A percentile compares a stretch with the other conserved stretches of the same genome.
Evolutionary conservation across 129 eudicot genomes (phyloP).

Genomic region (Escallonia herrerae): DNA sequence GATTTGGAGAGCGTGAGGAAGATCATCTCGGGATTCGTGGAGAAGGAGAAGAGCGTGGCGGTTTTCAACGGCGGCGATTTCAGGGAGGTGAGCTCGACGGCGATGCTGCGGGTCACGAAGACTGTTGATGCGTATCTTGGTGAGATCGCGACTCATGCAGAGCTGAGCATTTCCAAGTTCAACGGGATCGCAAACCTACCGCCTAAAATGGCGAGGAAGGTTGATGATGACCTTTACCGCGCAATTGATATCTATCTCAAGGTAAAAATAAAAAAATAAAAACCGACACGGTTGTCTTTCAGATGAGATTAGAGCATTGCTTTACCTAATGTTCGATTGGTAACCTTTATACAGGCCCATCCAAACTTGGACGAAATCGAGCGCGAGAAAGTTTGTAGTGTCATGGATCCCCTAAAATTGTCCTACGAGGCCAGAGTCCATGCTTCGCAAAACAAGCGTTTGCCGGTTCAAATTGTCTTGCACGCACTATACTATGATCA

Average conservation of each 20-base stretch:
- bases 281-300: background rate
- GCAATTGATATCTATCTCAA: conserved; percentile 93
- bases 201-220: conserved; percentile 70
- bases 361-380: conserved; percentile 89
- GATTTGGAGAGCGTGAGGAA: conserved; percentile 89
- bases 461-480: conserved; percentile 84
- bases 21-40: conserved; percentile 72
- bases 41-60: conserved; percentile 86
- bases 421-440: conserved; percentile 92
- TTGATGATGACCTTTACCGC: conserved; percentile 88
- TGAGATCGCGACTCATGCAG: conserved; percentile 64
- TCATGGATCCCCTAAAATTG: conserved; percentile 78
- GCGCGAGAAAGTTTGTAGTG: conserved; percentile 91
- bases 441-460: conserved; percentile 92
- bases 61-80: conserved; percentile 87
- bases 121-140: conserved; percentile 90
- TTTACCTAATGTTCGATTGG: background rate
- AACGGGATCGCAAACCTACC: conserved; percentile 86
- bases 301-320: background rate
- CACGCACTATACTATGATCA: conserved; percentile 93
- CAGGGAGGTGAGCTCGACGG: conserved; percentile 59
- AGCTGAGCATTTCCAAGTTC: conserved; percentile 74
- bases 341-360: conserved; percentile 58
- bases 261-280: conserved; percentile 25
- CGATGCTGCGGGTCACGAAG: conserved; percentile 76